Evolutionary conservation across 176 grass and related monocot species (phyloP).

Genomic region (Thinopyrum elongatum): DNA sequence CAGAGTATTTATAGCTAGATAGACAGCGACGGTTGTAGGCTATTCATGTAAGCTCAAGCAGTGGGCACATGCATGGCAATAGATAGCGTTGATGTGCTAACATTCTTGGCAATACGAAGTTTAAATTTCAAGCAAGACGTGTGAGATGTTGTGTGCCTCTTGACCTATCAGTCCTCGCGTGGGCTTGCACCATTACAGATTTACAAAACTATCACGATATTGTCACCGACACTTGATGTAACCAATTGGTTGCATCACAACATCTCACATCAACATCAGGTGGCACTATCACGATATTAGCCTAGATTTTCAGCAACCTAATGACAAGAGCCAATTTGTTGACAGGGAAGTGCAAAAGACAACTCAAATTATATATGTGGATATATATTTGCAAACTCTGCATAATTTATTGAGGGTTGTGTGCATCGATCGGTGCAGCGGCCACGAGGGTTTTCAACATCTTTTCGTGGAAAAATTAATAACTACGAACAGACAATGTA

Average conservation of each 20-base stretch:
- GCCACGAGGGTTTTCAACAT: no score
- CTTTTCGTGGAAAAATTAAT: background rate
- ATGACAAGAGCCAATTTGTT: background rate
- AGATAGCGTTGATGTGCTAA: background rate
- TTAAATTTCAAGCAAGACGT: background rate
- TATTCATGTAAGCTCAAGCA: conserved; percentile 7
- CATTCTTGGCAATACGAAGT: background rate
- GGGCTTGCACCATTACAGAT: background rate
- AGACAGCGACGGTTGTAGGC: background rate
- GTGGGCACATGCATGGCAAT: background rate
- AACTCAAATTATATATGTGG: no score
- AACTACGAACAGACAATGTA: background rate
- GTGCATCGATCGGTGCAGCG: no score
- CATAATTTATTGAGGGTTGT: no score
- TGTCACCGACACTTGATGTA: no score
- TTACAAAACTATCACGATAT: background rate
- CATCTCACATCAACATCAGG: background rate
- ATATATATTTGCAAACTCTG: no score
- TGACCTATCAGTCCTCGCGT: background rate
- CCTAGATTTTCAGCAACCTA: background rate
- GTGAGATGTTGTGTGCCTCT: background rate
- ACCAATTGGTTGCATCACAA: no score
- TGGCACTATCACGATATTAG: background rate
- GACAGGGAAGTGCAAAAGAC: background rate
- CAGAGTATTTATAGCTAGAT: conserved; percentile 16